Evolutionary conservation across 2,329 filamentous ascomycete species (phyloP).

Genomic region (Pseudogymnoascus sp.): DNA sequence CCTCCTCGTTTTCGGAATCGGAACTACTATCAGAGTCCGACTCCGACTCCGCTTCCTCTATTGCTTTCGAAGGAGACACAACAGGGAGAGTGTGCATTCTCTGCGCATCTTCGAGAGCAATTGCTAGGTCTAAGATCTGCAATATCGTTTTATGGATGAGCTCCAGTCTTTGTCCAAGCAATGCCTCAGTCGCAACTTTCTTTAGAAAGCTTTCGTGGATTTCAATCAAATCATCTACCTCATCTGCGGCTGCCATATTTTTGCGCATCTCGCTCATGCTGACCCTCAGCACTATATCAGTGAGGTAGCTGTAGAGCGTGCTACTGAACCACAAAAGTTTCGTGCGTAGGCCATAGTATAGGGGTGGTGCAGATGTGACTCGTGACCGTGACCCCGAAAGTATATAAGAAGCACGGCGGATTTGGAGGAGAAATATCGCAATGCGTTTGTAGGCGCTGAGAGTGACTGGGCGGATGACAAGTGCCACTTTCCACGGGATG

Average conservation of each 20-base stretch:
- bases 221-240: slow-evolving; percentile 74
- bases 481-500: slow-evolving; percentile 58
- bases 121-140: slow-evolving; percentile 67
- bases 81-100: slow-evolving; percentile 24
- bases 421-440: slow-evolving; percentile 70
- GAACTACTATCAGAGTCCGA: slow-evolving; percentile 24
- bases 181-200: slow-evolving; percentile 57
- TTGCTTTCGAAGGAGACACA: slow-evolving; percentile 17
- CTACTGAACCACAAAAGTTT: slow-evolving; percentile 72
- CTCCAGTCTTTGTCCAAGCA: slow-evolving; percentile 59
- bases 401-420: slow-evolving; percentile 61
- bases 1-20: slow-evolving; percentile 14
- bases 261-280: slow-evolving; percentile 48
- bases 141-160: slow-evolving; percentile 67
- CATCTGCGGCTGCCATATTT: slow-evolving; percentile 52
- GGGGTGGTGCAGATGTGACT: slow-evolving; percentile 36
- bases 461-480: slow-evolving; percentile 62
- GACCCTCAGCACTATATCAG: slow-evolving; percentile 61
- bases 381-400: slow-evolving; percentile 50
- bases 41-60: slow-evolving; percentile 24
- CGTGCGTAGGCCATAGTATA: slow-evolving; percentile 56
- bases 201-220: slow-evolving; percentile 59
- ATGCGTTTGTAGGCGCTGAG: slow-evolving; percentile 62
- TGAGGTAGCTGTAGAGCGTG: slow-evolving; percentile 67
- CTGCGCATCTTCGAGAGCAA: slow-evolving; percentile 59